phyloP scores from a whole-genome alignment of 1,284 basidiomycete genomes.

The Trichosporon sp. region DNA sequence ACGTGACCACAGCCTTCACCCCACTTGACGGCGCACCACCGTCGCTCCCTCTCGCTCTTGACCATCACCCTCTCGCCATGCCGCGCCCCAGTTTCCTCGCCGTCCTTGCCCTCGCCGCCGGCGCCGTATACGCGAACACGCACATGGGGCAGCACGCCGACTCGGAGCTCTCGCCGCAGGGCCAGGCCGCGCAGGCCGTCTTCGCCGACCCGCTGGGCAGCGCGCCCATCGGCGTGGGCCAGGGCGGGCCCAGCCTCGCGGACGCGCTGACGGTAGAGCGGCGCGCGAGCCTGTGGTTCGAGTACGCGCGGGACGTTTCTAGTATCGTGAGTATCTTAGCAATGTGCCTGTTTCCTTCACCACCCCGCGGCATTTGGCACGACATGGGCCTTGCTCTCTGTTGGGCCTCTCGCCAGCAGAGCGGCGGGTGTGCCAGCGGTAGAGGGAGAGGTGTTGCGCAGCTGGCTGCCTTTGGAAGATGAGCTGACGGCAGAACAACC shows the following conservation, averaged over 20 bases:
- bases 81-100: not conserved
- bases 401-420: no score
- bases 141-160: not conserved
- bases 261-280: conserved; percentile 42
- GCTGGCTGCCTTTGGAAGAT: not conserved
- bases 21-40: not conserved
- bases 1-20: not conserved
- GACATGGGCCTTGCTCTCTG: no score
- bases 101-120: not conserved
- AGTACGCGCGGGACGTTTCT: conserved; percentile 42
- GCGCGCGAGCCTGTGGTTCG: conserved; percentile 40
- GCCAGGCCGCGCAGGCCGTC: not conserved
- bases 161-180: not conserved
- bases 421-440: no score
- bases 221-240: not conserved
- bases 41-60: not conserved
- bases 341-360: no score
- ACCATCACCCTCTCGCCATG: not conserved
- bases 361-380: no score
- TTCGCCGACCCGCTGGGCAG: not conserved
- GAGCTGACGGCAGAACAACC: conserved; percentile 19
- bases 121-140: not conserved
- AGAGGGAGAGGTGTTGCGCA: not conserved
- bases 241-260: conserved; percentile 23
- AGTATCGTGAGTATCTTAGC: conserved; percentile 29